A percentile compares a stretch with the other conserved stretches of the same genome.
These are phyloP conservation scores for Bipolaris bicolor DNA, from an alignment of 2,329 filamentous ascomycete genomes.

Conservation along the genomic window DNA sequence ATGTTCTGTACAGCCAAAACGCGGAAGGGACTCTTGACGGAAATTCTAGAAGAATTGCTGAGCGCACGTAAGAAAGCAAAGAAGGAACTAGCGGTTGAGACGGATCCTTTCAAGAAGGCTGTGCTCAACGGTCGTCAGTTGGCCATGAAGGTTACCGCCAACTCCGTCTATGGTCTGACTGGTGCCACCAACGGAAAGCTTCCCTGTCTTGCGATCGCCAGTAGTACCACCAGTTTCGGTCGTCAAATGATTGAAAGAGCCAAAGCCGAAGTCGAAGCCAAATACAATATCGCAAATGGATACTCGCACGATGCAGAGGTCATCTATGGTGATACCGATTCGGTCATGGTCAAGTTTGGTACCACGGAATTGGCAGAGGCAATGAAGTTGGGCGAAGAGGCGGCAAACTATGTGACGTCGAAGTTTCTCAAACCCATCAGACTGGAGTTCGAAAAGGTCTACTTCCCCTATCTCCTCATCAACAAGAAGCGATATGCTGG, in stretches of 20 bases:
- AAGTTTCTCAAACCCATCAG: slow-evolving; percentile 98
- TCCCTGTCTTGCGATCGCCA: slow-evolving; percentile 92
- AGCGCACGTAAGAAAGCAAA: slow-evolving; percentile 94
- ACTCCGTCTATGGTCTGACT: slow-evolving; percentile 96
- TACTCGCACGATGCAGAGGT: slow-evolving; percentile 95
- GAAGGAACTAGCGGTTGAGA: slow-evolving; percentile 84
- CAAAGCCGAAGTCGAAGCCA: slow-evolving; percentile 89
- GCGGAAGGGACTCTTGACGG: slow-evolving; percentile 87
- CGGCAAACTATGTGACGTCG: slow-evolving; percentile 82
- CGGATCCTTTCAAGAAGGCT: slow-evolving; percentile 95
- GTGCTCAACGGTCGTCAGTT: slow-evolving; percentile 96
- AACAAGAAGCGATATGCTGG: slow-evolving; percentile 99
- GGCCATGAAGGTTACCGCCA: slow-evolving; percentile 94
- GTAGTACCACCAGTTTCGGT: slow-evolving; percentile 95
- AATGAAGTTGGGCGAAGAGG: slow-evolving; percentile 96
- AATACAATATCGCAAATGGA: slow-evolving; percentile 90
- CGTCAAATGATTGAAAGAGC: slow-evolving; percentile 99
- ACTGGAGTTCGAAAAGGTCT: slow-evolving; percentile 98
- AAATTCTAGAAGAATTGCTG: slow-evolving; percentile 94
- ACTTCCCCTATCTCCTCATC: slow-evolving; percentile 96
- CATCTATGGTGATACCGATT: slow-evolving; percentile 98
- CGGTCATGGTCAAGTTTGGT: slow-evolving; percentile 99
- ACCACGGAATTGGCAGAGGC: slow-evolving; percentile 83
- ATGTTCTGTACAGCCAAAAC: slow-evolving; percentile 88
- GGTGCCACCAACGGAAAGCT: slow-evolving; percentile 96